Evolutionary conservation across 2,329 filamentous ascomycete species (phyloP).

Genomic region (Colletotrichum incanum): DNA sequence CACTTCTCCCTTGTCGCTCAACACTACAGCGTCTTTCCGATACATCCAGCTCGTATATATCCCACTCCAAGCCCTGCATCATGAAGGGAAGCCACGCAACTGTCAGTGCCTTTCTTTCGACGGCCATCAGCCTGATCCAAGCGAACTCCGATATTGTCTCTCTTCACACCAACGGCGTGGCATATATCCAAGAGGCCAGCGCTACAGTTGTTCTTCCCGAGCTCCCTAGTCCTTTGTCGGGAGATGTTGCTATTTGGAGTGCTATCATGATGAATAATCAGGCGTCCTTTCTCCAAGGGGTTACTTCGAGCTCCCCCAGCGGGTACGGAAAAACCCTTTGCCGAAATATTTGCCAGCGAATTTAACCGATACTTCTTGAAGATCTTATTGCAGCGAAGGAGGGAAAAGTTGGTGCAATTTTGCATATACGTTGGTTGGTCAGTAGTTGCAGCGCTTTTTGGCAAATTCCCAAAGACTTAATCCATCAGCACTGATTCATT

Average conservation of each 20-base stretch:
- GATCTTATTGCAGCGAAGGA: constrained; percentile 18
- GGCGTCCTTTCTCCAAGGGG: constrained; percentile 27
- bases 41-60: no score
- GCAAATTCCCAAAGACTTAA: no score
- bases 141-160: constrained; percentile 20
- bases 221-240: constrained; percentile 13
- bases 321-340: neutral
- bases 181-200: constrained; percentile 22
- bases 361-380: neutral
- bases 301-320: constrained; percentile 24
- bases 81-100: constrained; percentile 57
- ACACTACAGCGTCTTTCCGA: no score
- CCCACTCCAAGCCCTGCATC: constrained; percentile 45
- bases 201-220: constrained; percentile 24
- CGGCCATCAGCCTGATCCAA: constrained; percentile 53
- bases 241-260: constrained; percentile 29
- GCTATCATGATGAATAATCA: constrained; percentile 32
- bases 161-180: constrained; percentile 18
- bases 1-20: no score
- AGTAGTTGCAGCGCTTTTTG: neutral
- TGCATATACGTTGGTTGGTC: constrained; percentile 16
- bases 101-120: constrained; percentile 57
- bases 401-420: constrained; percentile 34
- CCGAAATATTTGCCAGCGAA: fast-evolving
- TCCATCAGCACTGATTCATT: no score